phyloP scores from a whole-genome alignment of 768 basidiomycete genomes.

The Boletus huronensis region DNA sequence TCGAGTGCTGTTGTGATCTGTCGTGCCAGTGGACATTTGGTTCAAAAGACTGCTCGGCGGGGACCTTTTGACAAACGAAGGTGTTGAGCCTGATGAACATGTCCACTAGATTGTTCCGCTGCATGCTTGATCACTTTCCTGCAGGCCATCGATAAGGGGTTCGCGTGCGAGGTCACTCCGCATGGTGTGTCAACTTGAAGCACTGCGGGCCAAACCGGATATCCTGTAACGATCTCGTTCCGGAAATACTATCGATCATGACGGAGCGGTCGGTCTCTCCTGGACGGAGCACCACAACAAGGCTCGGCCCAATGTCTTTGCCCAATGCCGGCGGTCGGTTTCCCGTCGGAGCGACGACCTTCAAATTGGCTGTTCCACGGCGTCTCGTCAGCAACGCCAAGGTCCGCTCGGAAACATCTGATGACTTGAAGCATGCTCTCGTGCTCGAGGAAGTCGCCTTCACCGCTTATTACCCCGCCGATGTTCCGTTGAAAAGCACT shows the following conservation, averaged over 20 bases:
- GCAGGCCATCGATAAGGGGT: too few species aligned
- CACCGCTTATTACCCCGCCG: constrained; percentile 63
- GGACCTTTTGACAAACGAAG: background rate
- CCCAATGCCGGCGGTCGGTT: constrained; percentile 43
- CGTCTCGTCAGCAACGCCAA: constrained; percentile 41
- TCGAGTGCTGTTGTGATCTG: background rate
- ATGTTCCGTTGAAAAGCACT: constrained; percentile 25
- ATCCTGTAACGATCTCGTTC: too few species aligned
- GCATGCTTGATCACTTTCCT: too few species aligned
- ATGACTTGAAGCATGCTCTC: constrained; percentile 40
- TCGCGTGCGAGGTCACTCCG: too few species aligned
- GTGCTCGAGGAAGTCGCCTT: constrained; percentile 60
- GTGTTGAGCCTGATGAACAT: background rate
- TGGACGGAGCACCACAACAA: too few species aligned
- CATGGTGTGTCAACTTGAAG: too few species aligned
- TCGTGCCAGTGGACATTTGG: background rate
- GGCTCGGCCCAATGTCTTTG: too few species aligned
- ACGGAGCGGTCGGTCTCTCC: too few species aligned
- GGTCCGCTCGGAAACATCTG: constrained; percentile 27
- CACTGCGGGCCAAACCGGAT: too few species aligned
- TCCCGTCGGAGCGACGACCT: constrained; percentile 58
- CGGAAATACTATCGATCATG: too few species aligned
- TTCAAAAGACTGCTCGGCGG: background rate
- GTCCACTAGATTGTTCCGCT: too few species aligned
- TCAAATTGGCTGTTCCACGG: constrained; percentile 44